A percentile compares a stretch with the other conserved stretches of the same genome.
Conservation (phyloP, 2,329 filamentous ascomycete genomes). For the Epichloe aotearoae region DNA sequence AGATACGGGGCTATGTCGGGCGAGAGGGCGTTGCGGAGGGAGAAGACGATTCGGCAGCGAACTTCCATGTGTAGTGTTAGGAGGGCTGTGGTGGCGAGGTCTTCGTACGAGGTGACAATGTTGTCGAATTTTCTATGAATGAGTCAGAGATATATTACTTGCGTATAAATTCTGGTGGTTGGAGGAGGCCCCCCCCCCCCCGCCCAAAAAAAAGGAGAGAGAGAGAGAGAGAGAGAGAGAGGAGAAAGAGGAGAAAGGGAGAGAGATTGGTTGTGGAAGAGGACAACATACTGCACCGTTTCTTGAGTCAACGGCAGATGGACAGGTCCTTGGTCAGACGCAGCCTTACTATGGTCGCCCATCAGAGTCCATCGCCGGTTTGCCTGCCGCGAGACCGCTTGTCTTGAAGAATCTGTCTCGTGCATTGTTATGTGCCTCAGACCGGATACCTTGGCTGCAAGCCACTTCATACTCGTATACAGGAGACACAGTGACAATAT, state of each 20-base stretch:
- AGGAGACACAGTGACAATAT: conserved; percentile 75
- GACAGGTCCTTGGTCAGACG: conserved; percentile 51
- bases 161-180: too few relatives aligned
- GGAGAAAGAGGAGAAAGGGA: background rate
- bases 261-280: background rate
- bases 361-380: conserved; percentile 75
- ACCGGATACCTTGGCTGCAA: conserved; percentile 68
- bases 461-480: conserved; percentile 98
- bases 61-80: conserved; percentile 82
- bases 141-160: conserved; percentile 11
- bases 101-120: conserved; percentile 70
- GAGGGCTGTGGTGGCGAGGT: conserved; percentile 66
- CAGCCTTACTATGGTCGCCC: conserved; percentile 45
- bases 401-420: conserved; percentile 51
- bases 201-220: background rate
- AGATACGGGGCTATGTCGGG: conserved; percentile 48
- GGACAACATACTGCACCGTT: conserved; percentile 54
- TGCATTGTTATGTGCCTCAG: conserved; percentile 71
- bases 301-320: conserved; percentile 82
- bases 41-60: conserved; percentile 72
- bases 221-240: background rate
- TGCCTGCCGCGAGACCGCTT: conserved; percentile 40
- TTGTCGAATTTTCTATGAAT: conserved; percentile 61
- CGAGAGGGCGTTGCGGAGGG: conserved; percentile 52
- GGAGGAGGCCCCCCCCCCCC: too few relatives aligned